Evolutionary conservation across 441 rosid genomes (phyloP).

Genomic region (Lagerstroemia fauriei): DNA sequence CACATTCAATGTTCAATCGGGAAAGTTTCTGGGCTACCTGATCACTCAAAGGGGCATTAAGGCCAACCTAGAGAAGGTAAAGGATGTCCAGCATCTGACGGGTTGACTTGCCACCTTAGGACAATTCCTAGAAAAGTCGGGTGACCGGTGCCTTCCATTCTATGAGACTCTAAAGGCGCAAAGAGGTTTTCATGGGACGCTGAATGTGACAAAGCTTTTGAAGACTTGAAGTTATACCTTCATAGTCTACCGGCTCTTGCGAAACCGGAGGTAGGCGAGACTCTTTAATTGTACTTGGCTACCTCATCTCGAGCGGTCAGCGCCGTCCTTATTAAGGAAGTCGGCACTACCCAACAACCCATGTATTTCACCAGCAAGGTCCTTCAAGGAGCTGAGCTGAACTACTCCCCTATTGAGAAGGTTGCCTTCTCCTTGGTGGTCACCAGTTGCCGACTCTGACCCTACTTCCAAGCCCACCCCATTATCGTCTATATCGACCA

Average conservation of each 20-base stretch:
- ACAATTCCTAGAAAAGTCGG: not conserved
- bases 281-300: not conserved
- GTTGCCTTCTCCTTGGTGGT: not conserved
- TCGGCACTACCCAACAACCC: not conserved
- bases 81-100: not conserved
- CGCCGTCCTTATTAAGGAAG: not conserved
- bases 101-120: not conserved
- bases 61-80: no score
- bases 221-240: not conserved
- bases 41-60: no score
- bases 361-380: not conserved
- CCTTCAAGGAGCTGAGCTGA: not conserved
- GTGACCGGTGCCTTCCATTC: not conserved
- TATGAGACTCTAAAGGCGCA: not conserved
- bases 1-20: not conserved
- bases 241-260: not conserved
- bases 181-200: not conserved
- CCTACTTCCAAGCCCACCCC: not conserved
- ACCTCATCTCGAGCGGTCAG: not conserved
- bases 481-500: not conserved
- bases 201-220: not conserved
- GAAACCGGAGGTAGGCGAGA: not conserved
- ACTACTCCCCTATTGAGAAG: not conserved
- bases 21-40: not conserved
- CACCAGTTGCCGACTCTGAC: not conserved